Conservation (phyloP, 2,329 filamentous ascomycete species). For the Fusarium xylarioides region DNA sequence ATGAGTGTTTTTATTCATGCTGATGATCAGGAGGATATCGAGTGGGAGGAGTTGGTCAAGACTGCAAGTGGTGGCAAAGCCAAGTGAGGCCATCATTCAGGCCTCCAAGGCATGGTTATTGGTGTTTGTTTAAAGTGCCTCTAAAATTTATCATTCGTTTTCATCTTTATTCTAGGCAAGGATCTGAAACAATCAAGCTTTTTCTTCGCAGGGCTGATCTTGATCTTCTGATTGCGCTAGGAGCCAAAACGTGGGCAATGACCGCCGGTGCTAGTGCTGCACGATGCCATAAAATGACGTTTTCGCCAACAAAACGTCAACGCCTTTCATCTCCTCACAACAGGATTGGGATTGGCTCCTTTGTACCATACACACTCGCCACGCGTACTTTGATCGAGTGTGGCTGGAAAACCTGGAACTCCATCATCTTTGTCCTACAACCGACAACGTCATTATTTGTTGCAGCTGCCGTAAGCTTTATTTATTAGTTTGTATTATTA, state of each 20-base stretch:
- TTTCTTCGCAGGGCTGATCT: background rate
- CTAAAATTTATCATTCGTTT: background rate
- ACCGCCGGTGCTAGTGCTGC: conserved; percentile 30
- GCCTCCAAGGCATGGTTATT: background rate
- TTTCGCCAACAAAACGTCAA: conserved; percentile 7
- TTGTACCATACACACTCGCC: conserved; percentile 24
- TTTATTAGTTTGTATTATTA: conserved; percentile 14
- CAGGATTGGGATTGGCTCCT: conserved; percentile 21
- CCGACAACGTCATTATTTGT: conserved; percentile 35
- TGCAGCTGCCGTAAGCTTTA: background rate
- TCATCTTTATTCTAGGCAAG: background rate
- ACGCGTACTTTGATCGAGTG: conserved; percentile 23
- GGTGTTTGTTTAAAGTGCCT: background rate
- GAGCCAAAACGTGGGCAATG: conserved; percentile 10
- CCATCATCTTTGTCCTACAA: background rate
- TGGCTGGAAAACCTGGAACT: conserved; percentile 41
- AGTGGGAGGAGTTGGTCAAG: conserved; percentile 19
- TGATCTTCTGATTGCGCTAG: conserved; percentile 6
- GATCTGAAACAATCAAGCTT: conserved; percentile 26
- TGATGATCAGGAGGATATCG: conserved; percentile 19
- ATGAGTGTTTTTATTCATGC: conserved; percentile 28
- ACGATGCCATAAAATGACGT: conserved; percentile 31
- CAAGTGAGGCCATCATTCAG: background rate
- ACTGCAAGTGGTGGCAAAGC: conserved; percentile 19
- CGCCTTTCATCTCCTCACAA: background rate